Conservation (phyloP, 495 filamentous ascomycete genomes). For the Durotheca rogersii region DNA sequence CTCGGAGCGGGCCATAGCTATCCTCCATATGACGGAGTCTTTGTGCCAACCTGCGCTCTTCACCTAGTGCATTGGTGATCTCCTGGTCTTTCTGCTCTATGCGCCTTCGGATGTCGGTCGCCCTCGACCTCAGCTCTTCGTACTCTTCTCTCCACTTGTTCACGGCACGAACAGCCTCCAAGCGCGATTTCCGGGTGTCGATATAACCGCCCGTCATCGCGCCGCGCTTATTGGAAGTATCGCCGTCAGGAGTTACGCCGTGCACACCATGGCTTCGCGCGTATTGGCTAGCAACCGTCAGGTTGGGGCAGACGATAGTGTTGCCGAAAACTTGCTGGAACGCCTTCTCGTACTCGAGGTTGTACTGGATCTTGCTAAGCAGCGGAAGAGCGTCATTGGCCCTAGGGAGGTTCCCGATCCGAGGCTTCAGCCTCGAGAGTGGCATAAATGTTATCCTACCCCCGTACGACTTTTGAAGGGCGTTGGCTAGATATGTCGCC, state of each 20-base stretch:
- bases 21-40: constrained; percentile 73
- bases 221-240: constrained; percentile 89
- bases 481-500: constrained; percentile 74
- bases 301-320: constrained; percentile 88
- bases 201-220: constrained; percentile 92
- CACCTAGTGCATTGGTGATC: constrained; percentile 76
- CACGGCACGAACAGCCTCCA: constrained; percentile 79
- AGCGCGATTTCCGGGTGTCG: constrained; percentile 75
- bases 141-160: constrained; percentile 72
- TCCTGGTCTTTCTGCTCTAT: constrained; percentile 80
- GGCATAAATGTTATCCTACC: constrained; percentile 97
- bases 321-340: constrained; percentile 95
- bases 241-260: constrained; percentile 91
- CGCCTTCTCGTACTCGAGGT: constrained; percentile 74
- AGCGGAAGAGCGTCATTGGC: constrained; percentile 84
- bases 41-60: constrained; percentile 81
- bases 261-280: constrained; percentile 86
- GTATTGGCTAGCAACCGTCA: constrained; percentile 83
- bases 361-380: constrained; percentile 80
- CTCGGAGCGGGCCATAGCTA: constrained; percentile 76
- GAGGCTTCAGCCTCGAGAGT: constrained; percentile 71
- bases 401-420: constrained; percentile 71
- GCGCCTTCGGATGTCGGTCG: constrained; percentile 48
- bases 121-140: constrained; percentile 59
- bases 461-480: constrained; percentile 72